A percentile compares a stretch with the other conserved stretches of the same genome.
These are phyloP conservation scores for Populus hybrid DNA, from an alignment of 441 rosid species.

Conservation along the genomic window DNA sequence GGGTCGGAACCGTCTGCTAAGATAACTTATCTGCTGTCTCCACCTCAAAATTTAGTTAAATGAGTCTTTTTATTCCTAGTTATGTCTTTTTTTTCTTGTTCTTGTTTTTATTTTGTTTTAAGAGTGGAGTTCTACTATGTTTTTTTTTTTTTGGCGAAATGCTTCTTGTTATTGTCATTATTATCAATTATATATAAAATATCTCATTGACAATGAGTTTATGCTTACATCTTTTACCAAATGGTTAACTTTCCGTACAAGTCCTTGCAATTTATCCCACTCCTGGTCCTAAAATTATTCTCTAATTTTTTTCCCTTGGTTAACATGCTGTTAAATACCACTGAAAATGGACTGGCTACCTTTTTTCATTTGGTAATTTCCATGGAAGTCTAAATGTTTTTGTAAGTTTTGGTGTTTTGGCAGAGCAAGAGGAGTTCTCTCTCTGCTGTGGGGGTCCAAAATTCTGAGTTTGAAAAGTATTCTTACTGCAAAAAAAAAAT, in stretches of 20 bases:
- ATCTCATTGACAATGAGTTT: background rate
- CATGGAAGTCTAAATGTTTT: no score
- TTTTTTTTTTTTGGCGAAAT: background rate
- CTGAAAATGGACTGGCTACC: no score
- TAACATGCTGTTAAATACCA: no score
- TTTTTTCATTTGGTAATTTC: no score
- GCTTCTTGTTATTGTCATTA: background rate
- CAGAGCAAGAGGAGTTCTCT: no score
- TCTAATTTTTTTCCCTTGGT: no score
- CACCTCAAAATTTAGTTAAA: background rate
- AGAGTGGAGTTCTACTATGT: background rate
- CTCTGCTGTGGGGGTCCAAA: no score
- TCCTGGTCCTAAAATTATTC: background rate
- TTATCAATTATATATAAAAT: background rate
- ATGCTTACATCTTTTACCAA: background rate
- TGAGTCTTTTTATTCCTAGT: constrained; percentile 4
- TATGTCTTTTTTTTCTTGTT: background rate
- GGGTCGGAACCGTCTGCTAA: constrained; percentile 25
- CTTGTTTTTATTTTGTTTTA: background rate
- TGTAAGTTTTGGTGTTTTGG: no score
- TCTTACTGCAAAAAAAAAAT: no score
- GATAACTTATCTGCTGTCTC: constrained; percentile 25
- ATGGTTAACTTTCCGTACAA: background rate
- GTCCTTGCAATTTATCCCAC: background rate
- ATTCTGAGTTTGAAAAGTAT: no score